A percentile compares a stretch with the other conserved stretches of the same genome.
Conservation (phyloP, 1,284 basidiomycete species). For the Pascua guehoae region DNA sequence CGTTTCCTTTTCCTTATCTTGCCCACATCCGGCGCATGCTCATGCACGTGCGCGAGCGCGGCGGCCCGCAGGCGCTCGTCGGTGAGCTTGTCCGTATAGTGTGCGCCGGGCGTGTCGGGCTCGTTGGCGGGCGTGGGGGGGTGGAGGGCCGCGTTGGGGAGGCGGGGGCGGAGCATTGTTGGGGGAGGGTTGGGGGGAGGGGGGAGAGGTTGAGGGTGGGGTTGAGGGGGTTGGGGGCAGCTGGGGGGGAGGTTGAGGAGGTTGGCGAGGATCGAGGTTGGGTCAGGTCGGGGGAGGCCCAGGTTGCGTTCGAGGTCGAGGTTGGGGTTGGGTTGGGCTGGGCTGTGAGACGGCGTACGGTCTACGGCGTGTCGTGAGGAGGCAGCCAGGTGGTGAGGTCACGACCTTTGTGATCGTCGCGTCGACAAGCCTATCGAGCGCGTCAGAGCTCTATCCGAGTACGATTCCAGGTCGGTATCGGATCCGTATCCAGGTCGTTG, state of each 20-base stretch:
- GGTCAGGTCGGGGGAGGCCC: too few relatives aligned
- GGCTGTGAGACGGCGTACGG: too few relatives aligned
- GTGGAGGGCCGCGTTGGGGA: background rate
- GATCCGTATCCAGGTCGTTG: too few relatives aligned
- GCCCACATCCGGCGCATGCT: background rate
- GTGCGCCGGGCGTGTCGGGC: constrained; percentile 17
- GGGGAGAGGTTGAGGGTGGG: background rate
- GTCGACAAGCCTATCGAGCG: too few relatives aligned
- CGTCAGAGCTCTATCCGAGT: background rate
- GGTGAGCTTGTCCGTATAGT: constrained; percentile 12
- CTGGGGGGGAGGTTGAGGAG: background rate
- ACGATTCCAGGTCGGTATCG: too few relatives aligned
- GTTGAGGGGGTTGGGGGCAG: background rate
- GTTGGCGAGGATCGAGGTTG: too few relatives aligned
- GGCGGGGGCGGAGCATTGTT: constrained; percentile 6
- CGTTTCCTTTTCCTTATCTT: background rate
- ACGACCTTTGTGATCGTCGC: background rate
- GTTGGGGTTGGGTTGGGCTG: background rate
- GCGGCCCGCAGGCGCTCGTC: constrained; percentile 6
- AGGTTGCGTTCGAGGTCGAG: background rate
- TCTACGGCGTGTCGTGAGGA: too few relatives aligned
- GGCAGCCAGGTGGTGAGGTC: too few relatives aligned
- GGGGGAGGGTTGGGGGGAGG: background rate
- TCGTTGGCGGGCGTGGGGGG: background rate
- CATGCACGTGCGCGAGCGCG: constrained; percentile 1